phyloP scores from a whole-genome alignment of 192 early-diverging fungal genomes.

The Umbelopsis sp. region DNA sequence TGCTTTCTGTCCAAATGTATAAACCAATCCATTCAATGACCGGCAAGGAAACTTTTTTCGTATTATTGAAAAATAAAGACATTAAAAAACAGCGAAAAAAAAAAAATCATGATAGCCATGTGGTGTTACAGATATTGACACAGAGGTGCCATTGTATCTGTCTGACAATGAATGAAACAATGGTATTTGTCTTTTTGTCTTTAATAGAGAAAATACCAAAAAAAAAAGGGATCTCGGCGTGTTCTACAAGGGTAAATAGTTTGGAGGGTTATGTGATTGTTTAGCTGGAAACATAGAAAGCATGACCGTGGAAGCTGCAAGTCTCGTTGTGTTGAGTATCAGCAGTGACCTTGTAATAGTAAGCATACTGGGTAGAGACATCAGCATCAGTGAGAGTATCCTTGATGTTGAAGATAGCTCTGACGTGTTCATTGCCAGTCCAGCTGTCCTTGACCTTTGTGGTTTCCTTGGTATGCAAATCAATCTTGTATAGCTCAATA shows the following conservation, averaged over 20 bases:
- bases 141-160: not conserved
- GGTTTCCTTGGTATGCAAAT: slow-evolving; percentile 23
- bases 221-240: too few species aligned
- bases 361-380: slow-evolving; percentile 9
- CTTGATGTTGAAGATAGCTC: slow-evolving; percentile 34
- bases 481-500: slow-evolving; percentile 26
- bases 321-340: slow-evolving; percentile 30
- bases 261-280: not conserved
- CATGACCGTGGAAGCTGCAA: slow-evolving; percentile 38
- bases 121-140: not conserved
- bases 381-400: slow-evolving; percentile 19
- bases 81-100: not conserved
- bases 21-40: not conserved
- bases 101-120: not conserved
- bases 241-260: not conserved
- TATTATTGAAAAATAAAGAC: not conserved
- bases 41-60: not conserved
- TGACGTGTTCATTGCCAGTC: slow-evolving; percentile 28
- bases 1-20: not conserved
- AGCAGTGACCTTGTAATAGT: slow-evolving; percentile 34
- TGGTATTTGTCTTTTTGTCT: too few species aligned
- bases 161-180: too few species aligned
- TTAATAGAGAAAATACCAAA: too few species aligned
- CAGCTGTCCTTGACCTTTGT: slow-evolving; percentile 26
- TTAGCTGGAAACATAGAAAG: slow-evolving; percentile 39